Percentiles rank a stretch among this genome's conserved stretches.
Evolutionary conservation across 805 yeast species (phyloP).

Genomic region (Ogataea allantospora): DNA sequence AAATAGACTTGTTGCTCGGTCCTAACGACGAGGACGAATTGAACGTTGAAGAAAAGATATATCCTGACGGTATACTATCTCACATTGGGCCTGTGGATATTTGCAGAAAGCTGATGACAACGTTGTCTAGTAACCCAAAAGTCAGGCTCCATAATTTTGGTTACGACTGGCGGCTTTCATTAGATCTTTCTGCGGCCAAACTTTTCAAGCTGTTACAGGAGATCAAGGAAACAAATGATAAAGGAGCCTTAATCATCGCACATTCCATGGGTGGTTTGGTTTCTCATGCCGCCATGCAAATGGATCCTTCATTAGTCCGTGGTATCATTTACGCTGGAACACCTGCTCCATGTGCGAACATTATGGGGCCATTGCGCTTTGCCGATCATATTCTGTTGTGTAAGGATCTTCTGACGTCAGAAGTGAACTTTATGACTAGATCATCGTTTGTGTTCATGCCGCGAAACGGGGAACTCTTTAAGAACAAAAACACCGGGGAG

Average conservation of each 20-base stretch:
- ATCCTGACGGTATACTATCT: slow-evolving; percentile 74
- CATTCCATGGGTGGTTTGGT: slow-evolving; percentile 95
- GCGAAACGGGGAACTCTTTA: slow-evolving; percentile 68
- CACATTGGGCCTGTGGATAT: slow-evolving; percentile 89
- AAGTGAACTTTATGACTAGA: slow-evolving; percentile 86
- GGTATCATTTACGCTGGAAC: slow-evolving; percentile 80
- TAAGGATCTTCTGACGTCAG: slow-evolving; percentile 72
- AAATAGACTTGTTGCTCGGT: slow-evolving; percentile 69
- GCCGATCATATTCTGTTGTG: slow-evolving; percentile 80
- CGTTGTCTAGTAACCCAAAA: slow-evolving; percentile 52
- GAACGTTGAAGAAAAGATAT: slow-evolving; percentile 48
- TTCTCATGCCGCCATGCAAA: slow-evolving; percentile 74
- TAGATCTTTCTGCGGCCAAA: slow-evolving; percentile 51
- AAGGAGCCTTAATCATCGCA: slow-evolving; percentile 70
- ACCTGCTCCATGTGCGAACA: slow-evolving; percentile 82
- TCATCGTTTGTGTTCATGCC: slow-evolving; percentile 81
- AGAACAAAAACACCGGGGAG: slow-evolving; percentile 57
- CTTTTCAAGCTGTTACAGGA: slow-evolving; percentile 47
- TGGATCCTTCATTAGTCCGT: slow-evolving; percentile 63
- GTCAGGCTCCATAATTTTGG: slow-evolving; percentile 72
- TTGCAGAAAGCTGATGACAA: slow-evolving; percentile 56
- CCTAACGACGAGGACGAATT: slow-evolving; percentile 70
- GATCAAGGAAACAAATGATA: slow-evolving; percentile 44
- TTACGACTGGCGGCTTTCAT: slow-evolving; percentile 90
- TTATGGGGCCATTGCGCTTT: slow-evolving; percentile 78